phyloP scores from a whole-genome alignment of 306 rosid species.

The Sophora flavescens region DNA sequence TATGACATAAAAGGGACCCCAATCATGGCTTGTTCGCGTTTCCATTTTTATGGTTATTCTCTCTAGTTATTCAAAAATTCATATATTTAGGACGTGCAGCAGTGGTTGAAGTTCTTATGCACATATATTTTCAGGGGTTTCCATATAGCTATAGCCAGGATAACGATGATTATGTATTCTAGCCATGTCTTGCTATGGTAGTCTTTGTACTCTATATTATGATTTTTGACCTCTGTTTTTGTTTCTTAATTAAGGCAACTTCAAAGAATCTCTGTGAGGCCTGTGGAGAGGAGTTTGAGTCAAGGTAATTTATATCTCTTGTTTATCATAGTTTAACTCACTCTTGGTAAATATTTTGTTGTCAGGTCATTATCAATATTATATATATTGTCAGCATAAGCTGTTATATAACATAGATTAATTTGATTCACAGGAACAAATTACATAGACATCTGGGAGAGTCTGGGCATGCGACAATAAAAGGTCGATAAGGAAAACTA shows the following conservation, averaged over 20 bases:
- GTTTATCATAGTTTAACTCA: not conserved
- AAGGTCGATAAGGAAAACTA: slow-evolving; percentile 55
- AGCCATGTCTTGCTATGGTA: slow-evolving; percentile 27
- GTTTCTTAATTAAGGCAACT: slow-evolving; percentile 55
- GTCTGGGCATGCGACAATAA: slow-evolving; percentile 80
- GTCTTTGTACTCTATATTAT: slow-evolving; percentile 37
- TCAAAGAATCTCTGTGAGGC: slow-evolving; percentile 70
- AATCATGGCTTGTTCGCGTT: slow-evolving; percentile 18
- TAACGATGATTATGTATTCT: not conserved
- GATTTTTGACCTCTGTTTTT: slow-evolving; percentile 25
- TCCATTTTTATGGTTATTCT: slow-evolving; percentile 7
- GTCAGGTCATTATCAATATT: not conserved
- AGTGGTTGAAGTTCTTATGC: not conserved
- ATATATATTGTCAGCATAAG: not conserved
- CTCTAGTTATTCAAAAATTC: not conserved
- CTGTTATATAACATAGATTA: slow-evolving; percentile 20
- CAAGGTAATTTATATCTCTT: slow-evolving; percentile 62
- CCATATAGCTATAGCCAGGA: slow-evolving; percentile 1
- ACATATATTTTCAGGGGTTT: not conserved
- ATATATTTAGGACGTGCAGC: not conserved
- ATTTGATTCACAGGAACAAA: slow-evolving; percentile 68
- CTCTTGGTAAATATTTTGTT: not conserved
- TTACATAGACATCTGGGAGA: slow-evolving; percentile 83
- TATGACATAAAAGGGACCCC: not conserved
- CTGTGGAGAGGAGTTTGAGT: slow-evolving; percentile 88